A percentile compares a stretch with the other conserved stretches of the same genome.
Evolutionary conservation across 2,329 filamentous ascomycete species (phyloP).

Genomic region (Scedosporium apiospermum): DNA sequence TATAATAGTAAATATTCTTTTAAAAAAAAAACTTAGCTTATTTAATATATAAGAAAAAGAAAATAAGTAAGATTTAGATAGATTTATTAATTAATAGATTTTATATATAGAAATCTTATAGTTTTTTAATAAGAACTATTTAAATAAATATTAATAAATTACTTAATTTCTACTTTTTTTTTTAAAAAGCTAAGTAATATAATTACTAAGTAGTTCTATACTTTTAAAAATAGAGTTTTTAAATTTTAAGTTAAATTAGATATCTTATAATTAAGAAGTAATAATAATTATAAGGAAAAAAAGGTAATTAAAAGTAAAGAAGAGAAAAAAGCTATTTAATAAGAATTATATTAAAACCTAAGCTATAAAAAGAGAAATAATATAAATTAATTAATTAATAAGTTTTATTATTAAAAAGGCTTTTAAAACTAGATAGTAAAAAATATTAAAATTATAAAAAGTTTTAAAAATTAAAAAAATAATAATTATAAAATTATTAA

Average conservation of each 20-base stretch:
- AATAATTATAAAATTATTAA: too few relatives aligned
- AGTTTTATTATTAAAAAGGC: too few relatives aligned
- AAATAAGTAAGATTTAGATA: neutral
- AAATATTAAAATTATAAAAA: too few relatives aligned
- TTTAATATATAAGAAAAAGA: neutral
- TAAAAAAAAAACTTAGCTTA: conserved; percentile 5
- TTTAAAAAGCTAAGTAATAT: neutral
- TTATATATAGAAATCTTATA: neutral
- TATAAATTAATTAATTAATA: too few relatives aligned
- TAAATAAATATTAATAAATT: neutral
- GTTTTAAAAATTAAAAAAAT: too few relatives aligned
- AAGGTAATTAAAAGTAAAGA: neutral
- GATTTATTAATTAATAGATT: neutral
- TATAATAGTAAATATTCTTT: conserved; percentile 5
- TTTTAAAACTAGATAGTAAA: too few relatives aligned
- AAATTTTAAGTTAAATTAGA: neutral
- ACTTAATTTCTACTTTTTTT: neutral
- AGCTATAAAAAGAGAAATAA: too few relatives aligned
- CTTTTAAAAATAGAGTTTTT: neutral
- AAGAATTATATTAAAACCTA: too few relatives aligned
- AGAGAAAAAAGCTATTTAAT: too few relatives aligned
- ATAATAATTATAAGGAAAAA: neutral
- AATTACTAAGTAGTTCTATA: neutral
- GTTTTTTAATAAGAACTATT: neutral
- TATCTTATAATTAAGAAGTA: neutral